Conservation (phyloP, 176 grass and related monocot genomes). For the maize (Zea mays) region DNA sequence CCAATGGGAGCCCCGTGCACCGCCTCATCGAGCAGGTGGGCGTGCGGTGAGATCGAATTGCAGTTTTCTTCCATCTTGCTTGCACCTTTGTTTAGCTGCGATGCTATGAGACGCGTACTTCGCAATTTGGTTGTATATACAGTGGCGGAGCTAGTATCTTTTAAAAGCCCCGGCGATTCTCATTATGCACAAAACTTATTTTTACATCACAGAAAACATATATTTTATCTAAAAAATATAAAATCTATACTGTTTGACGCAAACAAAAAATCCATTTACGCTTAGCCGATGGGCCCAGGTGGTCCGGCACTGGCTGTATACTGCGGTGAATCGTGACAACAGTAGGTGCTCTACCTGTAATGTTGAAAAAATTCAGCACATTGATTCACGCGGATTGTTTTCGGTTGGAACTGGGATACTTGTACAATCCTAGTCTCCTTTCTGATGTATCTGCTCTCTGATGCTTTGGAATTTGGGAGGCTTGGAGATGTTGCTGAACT, state of each 20-base stretch:
- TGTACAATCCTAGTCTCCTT: neutral
- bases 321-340: neutral
- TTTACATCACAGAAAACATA: no score
- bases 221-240: no score
- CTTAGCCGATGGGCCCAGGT: no score
- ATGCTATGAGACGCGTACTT: neutral
- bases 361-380: neutral
- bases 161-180: no score
- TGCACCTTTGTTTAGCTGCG: neutral
- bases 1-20: conserved; percentile 98
- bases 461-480: conserved; percentile 9
- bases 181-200: no score
- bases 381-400: neutral
- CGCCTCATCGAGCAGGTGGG: conserved; percentile 90
- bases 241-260: no score
- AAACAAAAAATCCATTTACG: no score
- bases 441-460: neutral
- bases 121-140: neutral
- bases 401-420: neutral
- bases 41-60: conserved; percentile 32
- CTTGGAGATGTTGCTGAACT: conserved; percentile 8
- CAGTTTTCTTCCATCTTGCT: conserved; percentile 3
- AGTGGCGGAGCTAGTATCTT: no score
- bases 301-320: neutral
- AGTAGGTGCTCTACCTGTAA: neutral